A percentile compares a stretch with the other conserved stretches of the same genome.
Conservation (phyloP, 345 rosid species). For the Gossypium thurberi region DNA sequence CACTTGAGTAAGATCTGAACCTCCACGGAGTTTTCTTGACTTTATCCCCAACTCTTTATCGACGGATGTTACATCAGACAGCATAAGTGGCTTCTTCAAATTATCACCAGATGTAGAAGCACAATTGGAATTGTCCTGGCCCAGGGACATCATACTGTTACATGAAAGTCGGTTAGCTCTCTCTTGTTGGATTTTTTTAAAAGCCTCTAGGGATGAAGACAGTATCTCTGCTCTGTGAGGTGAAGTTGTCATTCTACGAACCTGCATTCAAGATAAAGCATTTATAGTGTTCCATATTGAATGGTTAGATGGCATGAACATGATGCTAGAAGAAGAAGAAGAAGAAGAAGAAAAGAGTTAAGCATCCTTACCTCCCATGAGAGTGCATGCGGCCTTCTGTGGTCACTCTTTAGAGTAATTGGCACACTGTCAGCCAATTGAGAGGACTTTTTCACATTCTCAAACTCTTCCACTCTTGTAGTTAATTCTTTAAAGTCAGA, state of each 20-base stretch:
- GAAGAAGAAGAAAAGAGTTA: conserved; percentile 1
- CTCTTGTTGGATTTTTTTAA: conserved; percentile 64
- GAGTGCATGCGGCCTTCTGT: conserved; percentile 79
- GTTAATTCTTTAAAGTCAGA: conserved; percentile 61
- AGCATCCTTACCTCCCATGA: conserved; percentile 67
- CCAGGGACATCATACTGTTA: conserved; percentile 18
- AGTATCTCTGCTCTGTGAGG: conserved; percentile 70
- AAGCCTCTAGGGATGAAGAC: conserved; percentile 69
- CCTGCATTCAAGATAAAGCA: conserved; percentile 41
- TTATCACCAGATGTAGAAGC: conserved; percentile 18
- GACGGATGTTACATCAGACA: conserved; percentile 19
- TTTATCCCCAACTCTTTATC: conserved; percentile 21
- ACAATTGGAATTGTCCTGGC: conserved; percentile 26
- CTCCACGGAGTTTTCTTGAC: conserved; percentile 26
- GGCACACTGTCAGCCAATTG: conserved; percentile 36
- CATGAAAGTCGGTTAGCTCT: conserved; percentile 33
- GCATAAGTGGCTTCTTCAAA: conserved; percentile 20
- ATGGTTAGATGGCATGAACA: conserved; percentile 13
- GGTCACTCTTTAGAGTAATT: conserved; percentile 47
- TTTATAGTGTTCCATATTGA: conserved; percentile 16
- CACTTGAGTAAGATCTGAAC: conserved; percentile 24
- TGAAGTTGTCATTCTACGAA: conserved; percentile 68
- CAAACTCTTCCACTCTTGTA: conserved; percentile 57
- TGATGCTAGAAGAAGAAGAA: background rate
- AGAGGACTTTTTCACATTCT: conserved; percentile 44